A percentile compares a stretch with the other conserved stretches of the same genome.
Conservation (phyloP, 139 green algal species). For the Tetratostichococcus sp. region DNA sequence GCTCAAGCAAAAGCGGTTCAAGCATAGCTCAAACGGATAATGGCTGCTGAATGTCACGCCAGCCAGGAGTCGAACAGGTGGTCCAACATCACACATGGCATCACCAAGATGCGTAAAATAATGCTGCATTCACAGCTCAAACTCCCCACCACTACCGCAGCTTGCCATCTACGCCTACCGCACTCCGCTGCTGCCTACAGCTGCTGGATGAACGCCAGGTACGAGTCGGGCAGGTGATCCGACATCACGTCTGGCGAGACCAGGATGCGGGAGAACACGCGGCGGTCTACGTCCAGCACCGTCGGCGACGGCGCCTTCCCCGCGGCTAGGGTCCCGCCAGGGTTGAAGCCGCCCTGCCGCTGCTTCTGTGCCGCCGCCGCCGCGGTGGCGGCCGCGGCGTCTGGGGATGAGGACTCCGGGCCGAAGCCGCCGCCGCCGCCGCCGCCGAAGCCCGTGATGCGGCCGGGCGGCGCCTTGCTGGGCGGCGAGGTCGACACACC, state of each 20-base stretch:
- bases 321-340: too few relatives aligned
- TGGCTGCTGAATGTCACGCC: too few relatives aligned
- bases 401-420: background rate
- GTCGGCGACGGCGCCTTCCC: conserved; percentile 2
- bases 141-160: too few relatives aligned
- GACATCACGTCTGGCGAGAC: conserved; percentile 34
- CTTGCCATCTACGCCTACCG: too few relatives aligned
- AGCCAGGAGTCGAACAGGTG: too few relatives aligned
- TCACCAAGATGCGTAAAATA: too few relatives aligned
- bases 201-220: conserved; percentile 37
- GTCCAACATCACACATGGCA: too few relatives aligned
- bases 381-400: background rate
- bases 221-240: conserved; percentile 44
- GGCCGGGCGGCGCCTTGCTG: background rate
- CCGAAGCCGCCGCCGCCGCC: background rate
- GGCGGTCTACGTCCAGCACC: conserved; percentile 25
- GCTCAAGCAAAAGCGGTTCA: too few relatives aligned
- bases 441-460: background rate
- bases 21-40: too few relatives aligned
- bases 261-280: conserved; percentile 35
- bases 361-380: background rate
- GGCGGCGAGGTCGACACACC: background rate
- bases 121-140: too few relatives aligned
- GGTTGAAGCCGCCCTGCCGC: too few relatives aligned
- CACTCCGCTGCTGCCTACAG: conserved; percentile 19